Conservation (phyloP, 331 rosid species). For the Erythrophleum ivorense region DNA sequence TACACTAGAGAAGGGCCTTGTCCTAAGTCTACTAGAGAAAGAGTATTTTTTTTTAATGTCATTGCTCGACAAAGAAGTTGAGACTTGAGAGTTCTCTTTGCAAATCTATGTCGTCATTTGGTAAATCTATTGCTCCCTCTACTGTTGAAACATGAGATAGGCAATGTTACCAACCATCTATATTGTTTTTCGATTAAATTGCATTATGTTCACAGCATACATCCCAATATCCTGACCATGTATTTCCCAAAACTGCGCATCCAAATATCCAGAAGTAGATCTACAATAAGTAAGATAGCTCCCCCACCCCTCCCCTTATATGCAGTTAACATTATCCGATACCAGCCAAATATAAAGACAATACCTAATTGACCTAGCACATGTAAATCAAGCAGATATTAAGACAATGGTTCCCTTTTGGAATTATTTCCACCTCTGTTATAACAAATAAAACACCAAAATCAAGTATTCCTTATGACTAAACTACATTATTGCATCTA, state of each 20-base stretch:
- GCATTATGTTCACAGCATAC: not conserved
- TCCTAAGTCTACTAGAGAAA: not conserved
- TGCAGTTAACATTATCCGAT: not conserved
- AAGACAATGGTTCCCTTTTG: not conserved
- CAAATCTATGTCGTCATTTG: not conserved
- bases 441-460: not conserved
- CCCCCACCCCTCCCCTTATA: not conserved
- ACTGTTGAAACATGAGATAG: not conserved
- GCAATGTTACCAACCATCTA: not conserved
- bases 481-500: constrained; percentile 7
- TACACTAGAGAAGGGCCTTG: not conserved
- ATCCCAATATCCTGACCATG: not conserved
- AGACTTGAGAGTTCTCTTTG: not conserved
- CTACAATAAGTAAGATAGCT: not conserved
- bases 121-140: not conserved
- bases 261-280: not conserved
- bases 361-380: not conserved
- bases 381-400: not conserved
- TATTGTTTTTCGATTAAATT: not conserved
- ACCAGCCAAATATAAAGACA: not conserved
- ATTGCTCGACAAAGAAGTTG: not conserved
- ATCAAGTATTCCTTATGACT: not conserved
- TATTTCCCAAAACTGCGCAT: not conserved
- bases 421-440: not conserved
- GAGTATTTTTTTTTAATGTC: not conserved